Base-by-base conservation (phyloP, 2,329 filamentous ascomycete genomes). In the Microcera coccophila region DNA sequence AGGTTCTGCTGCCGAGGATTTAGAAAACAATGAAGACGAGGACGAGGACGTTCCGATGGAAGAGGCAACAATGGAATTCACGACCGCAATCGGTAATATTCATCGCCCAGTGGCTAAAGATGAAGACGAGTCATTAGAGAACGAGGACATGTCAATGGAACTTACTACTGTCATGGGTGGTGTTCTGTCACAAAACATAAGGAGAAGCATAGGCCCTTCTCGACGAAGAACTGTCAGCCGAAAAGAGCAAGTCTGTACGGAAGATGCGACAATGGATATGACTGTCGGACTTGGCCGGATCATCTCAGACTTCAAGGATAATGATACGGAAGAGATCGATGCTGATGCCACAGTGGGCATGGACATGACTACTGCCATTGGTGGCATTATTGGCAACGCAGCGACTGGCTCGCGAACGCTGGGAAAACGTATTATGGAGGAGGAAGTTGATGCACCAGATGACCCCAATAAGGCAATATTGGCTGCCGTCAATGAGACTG, bases 61-160 rank as follows among this genome's bases (percentile, higher is more conserved):
- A 33, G 80, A 69, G 36, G 64, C 56, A 15, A 66, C 64, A 2
- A 95, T 95, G 90, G 90, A 95, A 39, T 79, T 95, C 39, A 95
- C 90, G 0, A 84, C 76, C 38, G 85, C 84, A 2, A 75, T 94
- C 34, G 90, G 89, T 4, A 76, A 79, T 4, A 94, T 95, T 45
- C 70, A 68, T 37, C 61, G 63, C 22, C 44, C 54, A 15, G 47
- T 59, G 18, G 48, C 55, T 4, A 58, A 65, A 19, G 56, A 68
- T 19, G 55, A 61, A 2, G 61, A 66, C 19, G 60, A 67, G 21
- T 62, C 64, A 2, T 61, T 67, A 14, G 68, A 68, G 3, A 77
- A 84, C 34, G 81, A 84, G 52, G 85, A 90, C 34, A 81, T 89
- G 73, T 87, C 85, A 0, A 90, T 90, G 84, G 86, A 90, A 55